Base-by-base conservation (phyloP, 805 yeast species). In the Zygosaccharomyces pseudorouxii region DNA sequence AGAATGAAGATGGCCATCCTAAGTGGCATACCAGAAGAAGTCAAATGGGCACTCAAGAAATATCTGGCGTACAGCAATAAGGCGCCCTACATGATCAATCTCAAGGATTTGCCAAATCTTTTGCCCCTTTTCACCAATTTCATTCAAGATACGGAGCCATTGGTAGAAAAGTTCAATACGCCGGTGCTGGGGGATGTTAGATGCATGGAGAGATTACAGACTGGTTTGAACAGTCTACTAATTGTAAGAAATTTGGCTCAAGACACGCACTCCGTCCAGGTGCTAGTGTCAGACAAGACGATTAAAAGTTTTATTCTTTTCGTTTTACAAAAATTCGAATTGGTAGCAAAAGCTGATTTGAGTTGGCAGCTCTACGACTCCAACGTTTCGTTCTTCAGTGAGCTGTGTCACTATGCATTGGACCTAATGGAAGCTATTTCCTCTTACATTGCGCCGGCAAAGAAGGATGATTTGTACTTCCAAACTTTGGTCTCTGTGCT, bases 381-480 rank as follows among this genome's bases (percentile, higher is more conserved):
- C 5, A 68, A 72, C 51, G 55, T 69, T 38, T 62, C 72, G 7
- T 57, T 69, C 40, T 68, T 69, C 43, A 75, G 74, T 47, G 97
- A 89, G 62, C 69, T 84, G 23, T 70, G 82, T 39, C 77, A 75
- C 49, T 86, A 87, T 63, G 70, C 82, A 11, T 66, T 88, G 45
- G 99, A 93, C 65, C 77, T 89, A 28, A 77, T 87, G 52, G 98
- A 93, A 63, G 82, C 90, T 2, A 78, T 89, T 28, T 80, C 92
- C 3, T 84, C 96, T 38, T 88, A 87, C 65, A 75, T 86, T 55
- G 80, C 89, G 3, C 90, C 93, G 27, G 85, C 84, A 23, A 74
- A 80, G 20, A 75, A 80, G 44, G 82, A 84, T 55, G 93, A 89
- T 51, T 57, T 58, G 23, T 89, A 53, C 82, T 89, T 65, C 63